Percentiles rank a stretch among this genome's conserved stretches.
Conservation (phyloP, 192 early-diverging fungal species). For the Neocallimastix lanati region DNA sequence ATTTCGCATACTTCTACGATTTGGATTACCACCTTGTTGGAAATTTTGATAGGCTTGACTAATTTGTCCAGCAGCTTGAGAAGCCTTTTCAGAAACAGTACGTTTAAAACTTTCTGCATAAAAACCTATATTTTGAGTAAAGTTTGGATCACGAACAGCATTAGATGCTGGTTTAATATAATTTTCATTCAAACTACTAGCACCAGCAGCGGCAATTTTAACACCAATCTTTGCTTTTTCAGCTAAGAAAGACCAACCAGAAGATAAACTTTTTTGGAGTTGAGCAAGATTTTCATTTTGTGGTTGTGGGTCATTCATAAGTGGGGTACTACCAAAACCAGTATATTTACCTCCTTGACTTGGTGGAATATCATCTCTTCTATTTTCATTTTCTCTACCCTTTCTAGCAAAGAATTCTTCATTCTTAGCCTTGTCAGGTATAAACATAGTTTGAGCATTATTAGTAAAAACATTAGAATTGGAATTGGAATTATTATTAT, state of each 20-base stretch:
- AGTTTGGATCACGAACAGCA: neutral
- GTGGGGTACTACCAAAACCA: slow-evolving; percentile 29
- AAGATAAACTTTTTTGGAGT: neutral
- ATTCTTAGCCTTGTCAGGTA: slow-evolving; percentile 37
- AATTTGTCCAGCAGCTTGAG: neutral
- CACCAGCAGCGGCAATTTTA: neutral
- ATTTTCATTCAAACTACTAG: neutral
- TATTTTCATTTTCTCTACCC: slow-evolving; percentile 24
- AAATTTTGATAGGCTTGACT: neutral
- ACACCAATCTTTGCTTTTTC: neutral
- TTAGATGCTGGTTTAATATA: neutral
- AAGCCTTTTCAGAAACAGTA: neutral
- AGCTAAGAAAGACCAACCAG: neutral
- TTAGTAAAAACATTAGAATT: neutral
- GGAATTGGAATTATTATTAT: neutral
- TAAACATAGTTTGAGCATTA: neutral
- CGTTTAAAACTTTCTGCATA: neutral
- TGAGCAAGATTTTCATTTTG: neutral
- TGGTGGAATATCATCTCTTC: slow-evolving; percentile 45
- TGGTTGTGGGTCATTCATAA: neutral
- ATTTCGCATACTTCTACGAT: neutral
- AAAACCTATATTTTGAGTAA: neutral
- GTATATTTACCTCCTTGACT: slow-evolving; percentile 60
- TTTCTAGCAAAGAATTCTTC: too few relatives aligned
- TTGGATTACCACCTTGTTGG: neutral